These are phyloP conservation scores for Acer negundo DNA, from an alignment of 345 rosid species.

Conservation along the genomic window DNA sequence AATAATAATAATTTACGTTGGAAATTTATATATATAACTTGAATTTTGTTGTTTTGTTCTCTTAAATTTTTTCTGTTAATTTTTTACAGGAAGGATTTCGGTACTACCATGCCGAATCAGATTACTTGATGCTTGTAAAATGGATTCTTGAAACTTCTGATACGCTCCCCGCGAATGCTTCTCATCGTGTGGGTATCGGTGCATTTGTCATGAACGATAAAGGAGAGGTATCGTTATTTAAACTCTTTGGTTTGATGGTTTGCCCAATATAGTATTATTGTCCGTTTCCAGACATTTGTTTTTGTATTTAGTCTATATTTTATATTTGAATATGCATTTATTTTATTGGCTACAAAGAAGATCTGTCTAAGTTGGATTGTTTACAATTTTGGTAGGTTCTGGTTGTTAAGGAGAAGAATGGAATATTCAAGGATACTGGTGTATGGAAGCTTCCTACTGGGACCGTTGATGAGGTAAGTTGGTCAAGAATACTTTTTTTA, in stretches of 20 bases:
- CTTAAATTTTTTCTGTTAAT: no score
- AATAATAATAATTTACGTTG: no score
- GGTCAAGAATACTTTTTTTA: neutral
- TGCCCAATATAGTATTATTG: no score
- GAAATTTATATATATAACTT: neutral
- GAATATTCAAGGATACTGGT: slow-evolving; percentile 51
- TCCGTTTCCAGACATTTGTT: no score
- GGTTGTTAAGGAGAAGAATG: slow-evolving; percentile 75
- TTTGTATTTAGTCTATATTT: no score
- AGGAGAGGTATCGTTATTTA: slow-evolving; percentile 45
- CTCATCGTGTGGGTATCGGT: slow-evolving; percentile 74
- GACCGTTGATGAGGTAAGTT: slow-evolving; percentile 62
- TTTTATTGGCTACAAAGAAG: no score
- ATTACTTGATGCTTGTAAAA: slow-evolving; percentile 72
- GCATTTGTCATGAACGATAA: slow-evolving; percentile 60
- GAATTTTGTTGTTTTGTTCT: neutral
- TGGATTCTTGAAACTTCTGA: slow-evolving; percentile 54
- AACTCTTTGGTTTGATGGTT: no score
- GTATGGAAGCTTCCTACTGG: slow-evolving; percentile 92
- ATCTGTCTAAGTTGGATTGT: neutral
- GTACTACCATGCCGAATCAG: slow-evolving; percentile 70
- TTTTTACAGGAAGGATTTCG: slow-evolving; percentile 57
- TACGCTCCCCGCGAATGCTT: slow-evolving; percentile 67
- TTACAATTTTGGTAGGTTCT: slow-evolving; percentile 47
- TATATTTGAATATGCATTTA: no score